Evolutionary conservation across 306 rosid species (phyloP), one percentile per base, ranked within the genome.

Genomic region (Dalbergia cultrata): DNA sequence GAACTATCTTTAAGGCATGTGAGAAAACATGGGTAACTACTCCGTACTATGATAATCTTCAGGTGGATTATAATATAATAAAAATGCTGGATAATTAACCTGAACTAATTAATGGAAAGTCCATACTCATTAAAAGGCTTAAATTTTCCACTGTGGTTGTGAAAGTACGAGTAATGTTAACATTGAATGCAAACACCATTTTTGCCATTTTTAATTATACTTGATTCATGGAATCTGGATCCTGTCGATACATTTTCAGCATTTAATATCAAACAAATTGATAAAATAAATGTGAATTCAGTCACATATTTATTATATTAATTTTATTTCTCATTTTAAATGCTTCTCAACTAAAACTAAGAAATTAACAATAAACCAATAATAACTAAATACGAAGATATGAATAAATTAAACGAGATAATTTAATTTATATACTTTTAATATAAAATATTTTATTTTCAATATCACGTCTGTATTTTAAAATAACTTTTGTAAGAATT

Each of bases 161-260:
- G 68, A 63, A 14, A 14, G 12, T 37, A 16, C 21, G 17, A 33
- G 1, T 64, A 1, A 17, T 13, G 39, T 13, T 61, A 10, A 60
- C 74, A 54, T 70, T 19, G 33, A 52, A 63, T 75, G 13, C 14
- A 61, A 64, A 35, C 16, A 17, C 9, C n/a, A 13, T 70, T 65
- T 9, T 37, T 59, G 21, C 33, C 39, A 1, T 13, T 43, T 56
- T n/a, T 34, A 62, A 60, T 61, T 26, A 39, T 58, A 34, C 9
- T 35, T 50, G 81, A 70, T 64, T 43, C 71, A 33, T 37, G 43
- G 67, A 44, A 43, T 47, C n/a, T 41, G 49, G 53, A 60, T 35
- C 44, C 10, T 17, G 66, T 9, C 11, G 58, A 43, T 41, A 13
- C n/a, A 13, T 13, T 49, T 49, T 49, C 13, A 43, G 12, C 7